Evolutionary conservation across 768 basidiomycete species (phyloP).

Genomic region (Hericium rajendrae): DNA sequence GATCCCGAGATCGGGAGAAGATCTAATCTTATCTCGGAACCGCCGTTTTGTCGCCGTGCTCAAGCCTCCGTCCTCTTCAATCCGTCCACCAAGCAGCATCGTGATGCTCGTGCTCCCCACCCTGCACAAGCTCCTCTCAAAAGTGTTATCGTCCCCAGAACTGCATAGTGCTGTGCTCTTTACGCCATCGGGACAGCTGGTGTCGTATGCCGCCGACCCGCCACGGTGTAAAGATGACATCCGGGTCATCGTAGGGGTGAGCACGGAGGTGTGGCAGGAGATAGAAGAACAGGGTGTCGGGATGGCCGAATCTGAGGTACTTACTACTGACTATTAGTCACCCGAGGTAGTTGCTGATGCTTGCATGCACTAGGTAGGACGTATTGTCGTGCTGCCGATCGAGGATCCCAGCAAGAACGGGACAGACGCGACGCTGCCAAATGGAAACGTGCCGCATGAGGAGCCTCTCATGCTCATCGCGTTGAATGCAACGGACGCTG

Average conservation of each 20-base stretch:
- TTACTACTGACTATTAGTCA: slow-evolving; percentile 19
- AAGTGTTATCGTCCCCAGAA: slow-evolving; percentile 47
- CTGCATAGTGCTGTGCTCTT: slow-evolving; percentile 66
- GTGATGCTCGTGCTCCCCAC: slow-evolving; percentile 62
- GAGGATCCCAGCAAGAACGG: slow-evolving; percentile 26
- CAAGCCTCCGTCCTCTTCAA: background rate
- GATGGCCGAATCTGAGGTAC: slow-evolving; percentile 77
- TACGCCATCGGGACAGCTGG: slow-evolving; percentile 65
- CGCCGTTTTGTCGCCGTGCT: background rate
- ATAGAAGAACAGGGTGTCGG: slow-evolving; percentile 54
- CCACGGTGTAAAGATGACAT: slow-evolving; percentile 61
- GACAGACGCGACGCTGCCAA: slow-evolving; percentile 15
- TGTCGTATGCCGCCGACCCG: slow-evolving; percentile 53
- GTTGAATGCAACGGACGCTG: slow-evolving; percentile 47
- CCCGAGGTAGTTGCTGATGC: background rate
- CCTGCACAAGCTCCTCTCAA: slow-evolving; percentile 54
- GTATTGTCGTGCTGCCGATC: slow-evolving; percentile 59
- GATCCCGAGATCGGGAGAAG: too few species aligned
- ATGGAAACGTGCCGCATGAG: slow-evolving; percentile 5
- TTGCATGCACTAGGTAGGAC: slow-evolving; percentile 42
- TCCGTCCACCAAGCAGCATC: background rate
- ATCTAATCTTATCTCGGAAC: background rate
- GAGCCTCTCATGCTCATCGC: slow-evolving; percentile 62
- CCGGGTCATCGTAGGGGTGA: slow-evolving; percentile 61
- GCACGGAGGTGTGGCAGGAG: slow-evolving; percentile 72